These are phyloP conservation scores for Infundibulicybe gibba DNA, from an alignment of 768 basidiomycete species.

Conservation along the genomic window DNA sequence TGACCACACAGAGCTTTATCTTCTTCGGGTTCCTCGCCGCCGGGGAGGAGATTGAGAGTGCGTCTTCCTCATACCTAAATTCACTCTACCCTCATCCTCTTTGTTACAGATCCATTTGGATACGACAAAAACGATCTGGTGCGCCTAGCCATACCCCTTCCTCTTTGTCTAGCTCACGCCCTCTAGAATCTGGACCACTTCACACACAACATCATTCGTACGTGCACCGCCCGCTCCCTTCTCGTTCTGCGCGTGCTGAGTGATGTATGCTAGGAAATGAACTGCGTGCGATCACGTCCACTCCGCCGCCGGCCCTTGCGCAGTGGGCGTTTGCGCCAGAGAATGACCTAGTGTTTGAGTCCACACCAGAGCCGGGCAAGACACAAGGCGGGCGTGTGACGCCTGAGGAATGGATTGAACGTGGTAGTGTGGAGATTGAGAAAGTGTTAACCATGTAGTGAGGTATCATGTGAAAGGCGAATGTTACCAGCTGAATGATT, in stretches of 20 bases:
- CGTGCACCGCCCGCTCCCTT: constrained; percentile 14
- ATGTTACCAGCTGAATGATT: no score
- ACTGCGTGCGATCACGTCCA: constrained; percentile 58
- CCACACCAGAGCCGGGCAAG: constrained; percentile 11
- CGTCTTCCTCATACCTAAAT: constrained; percentile 18
- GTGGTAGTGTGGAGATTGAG: constrained; percentile 45
- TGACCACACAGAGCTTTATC: constrained; percentile 47
- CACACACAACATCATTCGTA: constrained; percentile 65
- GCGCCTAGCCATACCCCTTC: constrained; percentile 14
- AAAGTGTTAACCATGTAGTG: no score
- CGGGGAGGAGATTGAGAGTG: constrained; percentile 75
- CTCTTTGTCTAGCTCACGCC: background rate
- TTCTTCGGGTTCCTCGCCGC: constrained; percentile 75
- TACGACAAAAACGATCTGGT: constrained; percentile 76
- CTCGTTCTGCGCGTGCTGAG: constrained; percentile 1
- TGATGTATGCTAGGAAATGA: constrained; percentile 47
- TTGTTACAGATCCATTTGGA: constrained; percentile 41
- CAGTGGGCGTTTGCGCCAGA: constrained; percentile 58
- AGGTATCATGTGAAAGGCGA: no score
- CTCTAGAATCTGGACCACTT: constrained; percentile 65
- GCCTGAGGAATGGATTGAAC: constrained; percentile 55
- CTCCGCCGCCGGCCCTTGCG: constrained; percentile 52
- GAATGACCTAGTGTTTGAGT: constrained; percentile 52
- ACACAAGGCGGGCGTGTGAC: constrained; percentile 35
- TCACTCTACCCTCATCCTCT: background rate